Conservation (phyloP, 208 protist genomes). For the Wallacemonas sp. region DNA sequence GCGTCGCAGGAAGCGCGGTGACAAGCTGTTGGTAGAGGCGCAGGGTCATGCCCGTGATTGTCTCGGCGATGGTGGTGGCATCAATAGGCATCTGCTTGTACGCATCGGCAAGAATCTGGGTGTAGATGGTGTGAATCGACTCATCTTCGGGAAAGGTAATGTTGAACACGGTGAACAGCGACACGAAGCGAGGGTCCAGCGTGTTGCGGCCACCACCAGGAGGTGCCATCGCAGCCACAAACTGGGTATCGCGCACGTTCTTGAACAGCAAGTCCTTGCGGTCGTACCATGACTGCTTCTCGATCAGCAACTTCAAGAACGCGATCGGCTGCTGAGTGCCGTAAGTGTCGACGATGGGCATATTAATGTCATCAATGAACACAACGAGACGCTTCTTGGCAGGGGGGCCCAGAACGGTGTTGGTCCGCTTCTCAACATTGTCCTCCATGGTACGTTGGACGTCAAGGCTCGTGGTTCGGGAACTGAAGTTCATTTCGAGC, state of each 20-base stretch:
- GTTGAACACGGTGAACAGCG: slow-evolving; percentile 97
- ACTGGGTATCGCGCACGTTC: slow-evolving; percentile 95
- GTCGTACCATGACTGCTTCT: slow-evolving; percentile 97
- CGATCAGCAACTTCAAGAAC: slow-evolving; percentile 98
- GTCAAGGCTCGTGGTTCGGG: slow-evolving; percentile 95
- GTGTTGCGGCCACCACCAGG: slow-evolving; percentile 96
- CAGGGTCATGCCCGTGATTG: slow-evolving; percentile 93
- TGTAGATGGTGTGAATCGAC: slow-evolving; percentile 97
- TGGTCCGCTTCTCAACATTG: slow-evolving; percentile 97
- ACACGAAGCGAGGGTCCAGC: slow-evolving; percentile 98
- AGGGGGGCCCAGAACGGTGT: slow-evolving; percentile 95
- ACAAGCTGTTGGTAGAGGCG: slow-evolving; percentile 93
- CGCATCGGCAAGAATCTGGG: slow-evolving; percentile 92
- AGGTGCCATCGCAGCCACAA: slow-evolving; percentile 96
- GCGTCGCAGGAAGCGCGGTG: slow-evolving; percentile 94
- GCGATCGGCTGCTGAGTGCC: slow-evolving; percentile 99
- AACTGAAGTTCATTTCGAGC: slow-evolving; percentile 97
- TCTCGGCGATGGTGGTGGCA: slow-evolving; percentile 41
- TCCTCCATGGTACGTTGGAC: slow-evolving; percentile 97
- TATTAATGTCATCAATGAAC: slow-evolving; percentile 99
- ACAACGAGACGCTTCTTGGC: slow-evolving; percentile 96
- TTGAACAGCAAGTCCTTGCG: slow-evolving; percentile 97
- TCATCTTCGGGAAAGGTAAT: slow-evolving; percentile 96
- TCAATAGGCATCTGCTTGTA: slow-evolving; percentile 71
- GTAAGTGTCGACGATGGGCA: slow-evolving; percentile 98